phyloP scores from a whole-genome alignment of 2,329 filamentous ascomycete genomes.

The Aaosphaeria arxii region DNA sequence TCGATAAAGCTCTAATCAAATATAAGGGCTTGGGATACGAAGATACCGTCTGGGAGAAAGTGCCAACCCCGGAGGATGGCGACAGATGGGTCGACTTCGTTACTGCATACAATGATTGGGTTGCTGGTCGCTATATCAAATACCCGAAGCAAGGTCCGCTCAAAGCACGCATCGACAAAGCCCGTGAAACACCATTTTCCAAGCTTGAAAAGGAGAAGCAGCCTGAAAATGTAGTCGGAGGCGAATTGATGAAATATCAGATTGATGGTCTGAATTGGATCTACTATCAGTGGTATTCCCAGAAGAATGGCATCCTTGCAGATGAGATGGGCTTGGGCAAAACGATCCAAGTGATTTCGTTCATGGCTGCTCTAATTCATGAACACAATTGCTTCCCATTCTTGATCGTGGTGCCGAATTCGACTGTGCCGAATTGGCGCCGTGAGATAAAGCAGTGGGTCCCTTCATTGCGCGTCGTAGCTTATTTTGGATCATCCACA shows the following conservation, averaged over 20 bases:
- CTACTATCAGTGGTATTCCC: slow-evolving; percentile 79
- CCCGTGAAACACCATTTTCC: slow-evolving; percentile 64
- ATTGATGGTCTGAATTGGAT: slow-evolving; percentile 93
- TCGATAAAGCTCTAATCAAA: slow-evolving; percentile 77
- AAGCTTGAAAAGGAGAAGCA: slow-evolving; percentile 67
- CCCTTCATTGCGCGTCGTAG: slow-evolving; percentile 80
- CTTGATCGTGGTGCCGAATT: slow-evolving; percentile 87
- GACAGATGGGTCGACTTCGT: slow-evolving; percentile 77
- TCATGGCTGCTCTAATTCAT: slow-evolving; percentile 67
- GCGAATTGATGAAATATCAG: slow-evolving; percentile 90
- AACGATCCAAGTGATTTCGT: slow-evolving; percentile 86
- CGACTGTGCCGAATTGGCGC: slow-evolving; percentile 96
- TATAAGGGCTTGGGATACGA: slow-evolving; percentile 91
- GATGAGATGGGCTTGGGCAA: slow-evolving; percentile 99
- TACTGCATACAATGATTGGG: slow-evolving; percentile 80
- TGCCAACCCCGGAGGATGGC: slow-evolving; percentile 63
- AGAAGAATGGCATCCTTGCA: slow-evolving; percentile 84
- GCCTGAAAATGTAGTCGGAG: slow-evolving; percentile 69
- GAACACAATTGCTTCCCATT: slow-evolving; percentile 80
- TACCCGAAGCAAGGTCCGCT: slow-evolving; percentile 55
- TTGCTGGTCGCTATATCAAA: slow-evolving; percentile 73
- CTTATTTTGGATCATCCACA: slow-evolving; percentile 77
- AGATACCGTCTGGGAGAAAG: slow-evolving; percentile 84
- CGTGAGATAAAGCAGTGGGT: slow-evolving; percentile 94
- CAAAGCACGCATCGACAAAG: slow-evolving; percentile 65